These are phyloP conservation scores for Alloteropsis semialata DNA, from an alignment of 176 grass and related monocot species.

Conservation along the genomic window DNA sequence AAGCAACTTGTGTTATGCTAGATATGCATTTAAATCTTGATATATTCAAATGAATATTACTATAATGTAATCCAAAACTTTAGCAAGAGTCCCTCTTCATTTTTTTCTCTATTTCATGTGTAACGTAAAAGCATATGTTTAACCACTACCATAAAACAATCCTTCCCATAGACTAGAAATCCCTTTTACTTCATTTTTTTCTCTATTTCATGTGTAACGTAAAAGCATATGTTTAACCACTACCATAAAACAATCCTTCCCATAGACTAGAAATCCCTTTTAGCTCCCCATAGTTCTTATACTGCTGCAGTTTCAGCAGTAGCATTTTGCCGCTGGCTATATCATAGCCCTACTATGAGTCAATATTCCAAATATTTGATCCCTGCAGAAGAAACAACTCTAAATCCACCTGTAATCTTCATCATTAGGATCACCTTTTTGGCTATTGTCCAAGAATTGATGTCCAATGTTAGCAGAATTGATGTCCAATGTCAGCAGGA, in stretches of 20 bases:
- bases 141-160: neutral
- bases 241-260: neutral
- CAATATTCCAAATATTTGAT: neutral
- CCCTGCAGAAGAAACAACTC: neutral
- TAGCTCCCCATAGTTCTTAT: neutral
- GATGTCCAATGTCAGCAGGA: neutral
- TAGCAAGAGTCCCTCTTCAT: neutral
- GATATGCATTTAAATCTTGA: no score
- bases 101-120: neutral
- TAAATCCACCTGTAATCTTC: neutral
- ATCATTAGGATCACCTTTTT: neutral
- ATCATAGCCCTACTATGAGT: neutral
- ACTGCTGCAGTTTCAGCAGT: neutral
- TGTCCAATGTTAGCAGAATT: neutral
- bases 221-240: neutral
- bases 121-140: neutral
- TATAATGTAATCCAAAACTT: slow-evolving; percentile 6
- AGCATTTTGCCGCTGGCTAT: neutral
- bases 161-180: neutral
- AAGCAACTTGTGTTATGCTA: no score
- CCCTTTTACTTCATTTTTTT: neutral
- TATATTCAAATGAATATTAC: neutral
- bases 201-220: neutral
- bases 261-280: neutral
- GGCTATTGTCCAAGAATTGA: neutral